These are phyloP conservation scores for Coemansia sp. DNA, from an alignment of 192 early-diverging fungal species.

Conservation along the genomic window DNA sequence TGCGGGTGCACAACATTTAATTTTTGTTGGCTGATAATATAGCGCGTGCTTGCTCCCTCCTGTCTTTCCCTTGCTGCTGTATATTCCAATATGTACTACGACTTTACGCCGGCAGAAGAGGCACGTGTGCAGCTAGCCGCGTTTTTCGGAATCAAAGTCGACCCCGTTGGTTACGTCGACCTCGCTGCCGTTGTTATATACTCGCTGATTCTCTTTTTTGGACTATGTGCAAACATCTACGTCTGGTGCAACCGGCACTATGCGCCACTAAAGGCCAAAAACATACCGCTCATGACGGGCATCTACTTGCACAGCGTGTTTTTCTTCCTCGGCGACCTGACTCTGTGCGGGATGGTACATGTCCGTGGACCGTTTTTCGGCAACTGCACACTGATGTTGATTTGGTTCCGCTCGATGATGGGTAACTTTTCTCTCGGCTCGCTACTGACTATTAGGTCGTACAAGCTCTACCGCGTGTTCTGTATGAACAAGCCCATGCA, in stretches of 20 bases:
- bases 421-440: slow-evolving; percentile 50
- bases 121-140: slow-evolving; percentile 33
- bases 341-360: slow-evolving; percentile 50
- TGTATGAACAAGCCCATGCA: slow-evolving; percentile 41
- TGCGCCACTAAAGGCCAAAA: slow-evolving; percentile 57
- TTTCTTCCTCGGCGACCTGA: slow-evolving; percentile 51
- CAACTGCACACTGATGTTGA: slow-evolving; percentile 49
- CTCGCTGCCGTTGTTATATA: slow-evolving; percentile 26
- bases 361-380: slow-evolving; percentile 39
- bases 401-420: slow-evolving; percentile 53
- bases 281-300: slow-evolving; percentile 54
- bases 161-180: slow-evolving; percentile 41
- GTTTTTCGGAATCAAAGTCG: slow-evolving; percentile 35
- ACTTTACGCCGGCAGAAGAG: slow-evolving; percentile 31
- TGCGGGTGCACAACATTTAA: background rate
- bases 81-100: slow-evolving; percentile 40
- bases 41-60: background rate
- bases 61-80: background rate
- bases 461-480: slow-evolving; percentile 51
- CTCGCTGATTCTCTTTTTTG: slow-evolving; percentile 22
- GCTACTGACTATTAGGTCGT: slow-evolving; percentile 47
- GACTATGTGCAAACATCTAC: slow-evolving; percentile 44
- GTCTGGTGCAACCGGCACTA: slow-evolving; percentile 48
- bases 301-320: slow-evolving; percentile 49
- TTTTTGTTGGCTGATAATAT: background rate